Base-by-base conservation (phyloP, 805 yeast species). In the Starmerella potacharoeniae region DNA sequence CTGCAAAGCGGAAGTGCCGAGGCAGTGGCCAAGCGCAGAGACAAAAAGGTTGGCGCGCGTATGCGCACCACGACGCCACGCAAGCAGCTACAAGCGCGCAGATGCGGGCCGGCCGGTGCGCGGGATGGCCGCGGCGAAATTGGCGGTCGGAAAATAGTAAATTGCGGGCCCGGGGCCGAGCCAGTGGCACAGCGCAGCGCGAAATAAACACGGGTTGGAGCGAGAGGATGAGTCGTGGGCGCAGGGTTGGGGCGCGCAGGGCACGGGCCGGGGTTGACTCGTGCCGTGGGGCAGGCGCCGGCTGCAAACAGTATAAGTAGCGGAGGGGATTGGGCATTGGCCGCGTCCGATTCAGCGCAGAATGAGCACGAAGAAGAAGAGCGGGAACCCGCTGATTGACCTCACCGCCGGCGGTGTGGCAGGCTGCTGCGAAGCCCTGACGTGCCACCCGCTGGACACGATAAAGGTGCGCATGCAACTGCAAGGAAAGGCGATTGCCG, bases 401-500 rank as follows among this genome's bases (percentile, higher is more conserved):
- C 62, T 69, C 58, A 75, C 87, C 49, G 93, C 97, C 36, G 98
- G 98, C 64, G 98, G 98, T 65, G 82, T 91, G 7, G 98, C 98
- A 13, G 98, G 98, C 56, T 75, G 91, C 58, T 87, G 90, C 68
- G 98, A 91, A 75, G 98, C 97, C n/a, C 76, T 93, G 60, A 82
- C 91, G 69, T 91, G 98, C 70, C 98, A 91, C 71, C 97, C 97
- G n/a, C 78, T 91, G 64, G 98, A 91, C 69, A 91, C 98, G 42
- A 86, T 91, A 69, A 91, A 91, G 72, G 98, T 91, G 59, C 81
- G 97, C 68, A 91, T 91, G 97, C 97, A 91, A 71, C 77, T 91
- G 64, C 83, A 84, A 68, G 80, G 80, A 66, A 83, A 82, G 67
- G 76, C 78, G 49, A 67, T 68, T 30, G 65, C 62, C 45, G 62